phyloP scores from a whole-genome alignment of 2,329 filamentous ascomycete genomes.

The Colletotrichum agaves region DNA sequence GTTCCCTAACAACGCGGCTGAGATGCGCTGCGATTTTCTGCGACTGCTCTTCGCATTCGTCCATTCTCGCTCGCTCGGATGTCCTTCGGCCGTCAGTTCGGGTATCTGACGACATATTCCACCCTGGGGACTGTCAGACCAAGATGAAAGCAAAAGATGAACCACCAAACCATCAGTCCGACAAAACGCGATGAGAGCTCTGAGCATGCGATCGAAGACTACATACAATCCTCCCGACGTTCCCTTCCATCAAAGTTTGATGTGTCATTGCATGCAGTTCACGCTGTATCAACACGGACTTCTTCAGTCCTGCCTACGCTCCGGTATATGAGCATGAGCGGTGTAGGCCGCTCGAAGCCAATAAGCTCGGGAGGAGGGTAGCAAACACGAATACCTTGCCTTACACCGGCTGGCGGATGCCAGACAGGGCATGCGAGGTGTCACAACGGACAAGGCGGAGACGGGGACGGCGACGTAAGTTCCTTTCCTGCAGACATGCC shows the following conservation, averaged over 20 bases:
- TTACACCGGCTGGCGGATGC: constrained; percentile 28
- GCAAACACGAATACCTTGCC: constrained; percentile 31
- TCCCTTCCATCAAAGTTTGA: constrained; percentile 13
- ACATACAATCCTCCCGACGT: background rate
- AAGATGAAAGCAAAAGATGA: constrained; percentile 14
- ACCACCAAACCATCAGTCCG: background rate
- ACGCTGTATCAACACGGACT: constrained; percentile 34
- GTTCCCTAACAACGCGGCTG: constrained; percentile 33
- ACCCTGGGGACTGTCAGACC: constrained; percentile 4
- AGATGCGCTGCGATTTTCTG: constrained; percentile 26
- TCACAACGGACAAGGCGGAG: constrained; percentile 13
- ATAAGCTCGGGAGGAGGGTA: constrained; percentile 35
- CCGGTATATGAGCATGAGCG: constrained; percentile 35
- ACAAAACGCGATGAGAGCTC: background rate
- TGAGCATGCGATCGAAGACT: background rate
- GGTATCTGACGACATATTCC: constrained; percentile 29
- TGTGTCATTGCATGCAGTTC: constrained; percentile 36
- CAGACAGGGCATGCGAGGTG: constrained; percentile 22
- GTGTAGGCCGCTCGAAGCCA: constrained; percentile 34
- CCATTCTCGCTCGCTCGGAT: constrained; percentile 32
- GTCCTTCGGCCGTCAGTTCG: constrained; percentile 18
- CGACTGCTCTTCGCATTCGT: constrained; percentile 25
- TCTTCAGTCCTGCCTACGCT: constrained; percentile 4
- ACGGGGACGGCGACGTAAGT: background rate
- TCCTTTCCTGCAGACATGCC: constrained; percentile 13